phyloP scores from a whole-genome alignment of 768 basidiomycete genomes.

The Leccinum boreale region DNA sequence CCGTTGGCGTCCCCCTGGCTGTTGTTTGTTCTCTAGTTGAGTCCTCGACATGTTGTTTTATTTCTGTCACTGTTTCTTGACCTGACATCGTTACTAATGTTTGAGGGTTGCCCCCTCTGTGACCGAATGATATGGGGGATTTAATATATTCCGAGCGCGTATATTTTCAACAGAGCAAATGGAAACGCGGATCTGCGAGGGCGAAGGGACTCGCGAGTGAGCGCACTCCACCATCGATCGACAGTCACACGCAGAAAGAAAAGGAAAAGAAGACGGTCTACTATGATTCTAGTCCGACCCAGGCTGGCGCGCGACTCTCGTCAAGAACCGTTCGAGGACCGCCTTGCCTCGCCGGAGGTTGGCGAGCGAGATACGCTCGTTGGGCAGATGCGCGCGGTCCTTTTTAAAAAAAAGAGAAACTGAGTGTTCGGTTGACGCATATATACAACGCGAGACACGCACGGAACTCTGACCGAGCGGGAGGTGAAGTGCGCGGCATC shows the following conservation, averaged over 20 bases:
- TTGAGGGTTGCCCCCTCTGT: too few relatives aligned
- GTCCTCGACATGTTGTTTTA: too few relatives aligned
- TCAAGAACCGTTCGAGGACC: constrained; percentile 72
- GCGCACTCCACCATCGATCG: background rate
- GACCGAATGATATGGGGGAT: background rate
- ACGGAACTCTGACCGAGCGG: constrained; percentile 93
- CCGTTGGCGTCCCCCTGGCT: background rate
- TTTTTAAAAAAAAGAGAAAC: constrained; percentile 18
- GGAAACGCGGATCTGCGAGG: background rate
- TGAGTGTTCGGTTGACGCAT: background rate
- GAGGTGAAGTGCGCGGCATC: constrained; percentile 86
- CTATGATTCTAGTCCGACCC: background rate
- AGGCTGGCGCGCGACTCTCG: constrained; percentile 40
- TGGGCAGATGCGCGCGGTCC: constrained; percentile 92
- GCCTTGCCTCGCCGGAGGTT: constrained; percentile 79
- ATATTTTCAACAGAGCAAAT: background rate
- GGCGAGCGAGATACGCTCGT: constrained; percentile 84
- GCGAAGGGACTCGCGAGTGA: background rate
- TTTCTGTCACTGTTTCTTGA: too few relatives aligned
- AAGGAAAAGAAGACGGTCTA: background rate
- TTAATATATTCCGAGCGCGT: background rate
- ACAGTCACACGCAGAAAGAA: background rate
- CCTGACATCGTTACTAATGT: too few relatives aligned
- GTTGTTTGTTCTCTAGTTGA: background rate
- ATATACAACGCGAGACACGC: constrained; percentile 25